Evolutionary conservation across 495 filamentous ascomycete species (phyloP), one percentile per base, ranked within the genome.

Genomic region (Penicillium diatomitis): DNA sequence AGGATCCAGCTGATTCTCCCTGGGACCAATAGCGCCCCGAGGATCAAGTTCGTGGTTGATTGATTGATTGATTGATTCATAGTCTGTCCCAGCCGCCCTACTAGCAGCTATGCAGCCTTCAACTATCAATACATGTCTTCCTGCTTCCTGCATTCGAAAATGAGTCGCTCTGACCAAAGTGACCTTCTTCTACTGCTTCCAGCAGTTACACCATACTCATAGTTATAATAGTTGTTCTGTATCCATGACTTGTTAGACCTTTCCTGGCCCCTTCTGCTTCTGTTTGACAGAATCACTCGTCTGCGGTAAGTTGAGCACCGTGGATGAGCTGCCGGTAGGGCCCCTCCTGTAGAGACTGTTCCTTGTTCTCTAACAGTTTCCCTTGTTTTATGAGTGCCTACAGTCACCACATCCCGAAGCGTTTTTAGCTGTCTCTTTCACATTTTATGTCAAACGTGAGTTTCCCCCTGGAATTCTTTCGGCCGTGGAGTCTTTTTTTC

Each of bases 221-320:
- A 43, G 40, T 43, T 43, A 12, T 43, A 43, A 43, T 43, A 43
- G 5, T 31, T 42, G 40, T 42, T 42, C 40, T 42, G 40, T 42
- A 42, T 42, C 40, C 20, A 31, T 42, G 20, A 42, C 5, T 42
- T 30, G 20, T 42, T 42, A 42, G 40, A 42, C 40, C 40, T 42
- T 42, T 42, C 40, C 40, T 42, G 40, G 27, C 40, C 40, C 40
- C 8, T 42, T 42, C 12, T 42, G 40, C 40, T 42, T 42, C 40
- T 42, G 40, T 42, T 42, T 42, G 20, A 42, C 20, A 42, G 32
- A 42, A 42, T 42, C 40, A 42, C 40, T 42, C 40, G 40, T 42
- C 40, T 42, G 40, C 40, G 40, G 40, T 42, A 42, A 42, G 12
- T 42, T 42, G 6, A 42, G 40, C 40, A 42, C 40, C 40, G 40